Evolutionary conservation across 2,329 filamentous ascomycete genomes (phyloP).

Genomic region (Lasiodiplodia theobromae): DNA sequence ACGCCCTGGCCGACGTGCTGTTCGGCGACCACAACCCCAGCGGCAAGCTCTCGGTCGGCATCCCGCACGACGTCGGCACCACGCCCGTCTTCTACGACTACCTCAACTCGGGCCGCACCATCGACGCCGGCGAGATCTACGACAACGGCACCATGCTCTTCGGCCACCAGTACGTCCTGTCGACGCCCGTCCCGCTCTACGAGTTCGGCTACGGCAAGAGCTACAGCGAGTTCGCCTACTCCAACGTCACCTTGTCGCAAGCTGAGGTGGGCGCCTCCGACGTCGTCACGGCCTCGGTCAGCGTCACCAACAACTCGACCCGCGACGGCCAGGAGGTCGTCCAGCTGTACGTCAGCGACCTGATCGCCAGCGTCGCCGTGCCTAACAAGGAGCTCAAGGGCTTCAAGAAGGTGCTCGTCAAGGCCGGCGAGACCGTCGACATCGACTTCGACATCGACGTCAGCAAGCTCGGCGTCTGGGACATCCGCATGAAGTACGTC

Average conservation of each 20-base stretch:
- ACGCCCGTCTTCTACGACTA: constrained; percentile 76
- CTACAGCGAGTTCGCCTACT: constrained; percentile 70
- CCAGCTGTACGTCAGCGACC: constrained; percentile 71
- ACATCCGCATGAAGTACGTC: constrained; percentile 70
- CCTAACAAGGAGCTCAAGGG: constrained; percentile 71
- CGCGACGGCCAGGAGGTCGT: constrained; percentile 71
- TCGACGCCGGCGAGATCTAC: constrained; percentile 61
- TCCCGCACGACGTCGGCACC: constrained; percentile 72
- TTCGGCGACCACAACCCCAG: constrained; percentile 71
- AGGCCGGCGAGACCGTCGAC: constrained; percentile 65
- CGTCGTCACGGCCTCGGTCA: constrained; percentile 65
- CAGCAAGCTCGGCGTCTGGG: constrained; percentile 62
- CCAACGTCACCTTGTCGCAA: constrained; percentile 59
- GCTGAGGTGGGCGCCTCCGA: constrained; percentile 58
- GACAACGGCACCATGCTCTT: constrained; percentile 69
- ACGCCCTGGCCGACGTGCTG: constrained; percentile 68
- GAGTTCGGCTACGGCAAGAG: constrained; percentile 72
- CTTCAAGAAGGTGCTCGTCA: constrained; percentile 70
- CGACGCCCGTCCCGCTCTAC: constrained; percentile 66
- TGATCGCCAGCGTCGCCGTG: constrained; percentile 67
- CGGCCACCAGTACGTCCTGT: constrained; percentile 70
- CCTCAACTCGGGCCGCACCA: constrained; percentile 68
- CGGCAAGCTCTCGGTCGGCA: constrained; percentile 70
- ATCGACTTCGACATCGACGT: constrained; percentile 61
- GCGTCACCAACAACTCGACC: constrained; percentile 65